Evolutionary conservation across 208 protist species (phyloP).

Genomic region (Trypanosoma rangeli): DNA sequence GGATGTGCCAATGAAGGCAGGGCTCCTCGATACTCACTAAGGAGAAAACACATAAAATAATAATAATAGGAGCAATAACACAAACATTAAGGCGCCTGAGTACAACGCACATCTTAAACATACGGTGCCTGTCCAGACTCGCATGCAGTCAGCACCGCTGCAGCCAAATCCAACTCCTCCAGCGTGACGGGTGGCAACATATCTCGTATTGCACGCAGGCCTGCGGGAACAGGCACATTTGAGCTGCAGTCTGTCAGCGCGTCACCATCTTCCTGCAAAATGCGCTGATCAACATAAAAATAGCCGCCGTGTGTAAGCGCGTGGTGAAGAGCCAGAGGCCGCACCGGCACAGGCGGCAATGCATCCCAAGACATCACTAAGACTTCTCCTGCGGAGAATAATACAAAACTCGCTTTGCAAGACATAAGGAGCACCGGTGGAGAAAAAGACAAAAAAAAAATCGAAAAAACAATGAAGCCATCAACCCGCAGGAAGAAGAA

Average conservation of each 20-base stretch:
- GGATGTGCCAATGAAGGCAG: background rate
- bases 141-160: background rate
- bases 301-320: constrained; percentile 18
- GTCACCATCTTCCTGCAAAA: background rate
- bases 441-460: too few relatives aligned
- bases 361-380: background rate
- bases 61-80: background rate
- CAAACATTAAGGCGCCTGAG: background rate
- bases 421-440: background rate
- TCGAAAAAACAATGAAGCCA: too few relatives aligned
- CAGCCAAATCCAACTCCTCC: constrained; percentile 11
- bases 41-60: background rate
- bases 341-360: constrained; percentile 9
- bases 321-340: constrained; percentile 9
- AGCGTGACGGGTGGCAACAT: constrained; percentile 12
- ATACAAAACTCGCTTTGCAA: background rate
- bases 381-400: too few relatives aligned
- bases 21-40: background rate
- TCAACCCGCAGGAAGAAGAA: too few relatives aligned
- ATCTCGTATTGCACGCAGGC: background rate
- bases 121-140: background rate
- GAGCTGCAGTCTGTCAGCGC: background rate
- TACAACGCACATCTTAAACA: background rate
- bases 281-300: background rate
- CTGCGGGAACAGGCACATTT: background rate